Evolutionary conservation across 805 yeast species (phyloP), one percentile per base, ranked within the genome.

Genomic region (Kockiozyma suomiensis): DNA sequence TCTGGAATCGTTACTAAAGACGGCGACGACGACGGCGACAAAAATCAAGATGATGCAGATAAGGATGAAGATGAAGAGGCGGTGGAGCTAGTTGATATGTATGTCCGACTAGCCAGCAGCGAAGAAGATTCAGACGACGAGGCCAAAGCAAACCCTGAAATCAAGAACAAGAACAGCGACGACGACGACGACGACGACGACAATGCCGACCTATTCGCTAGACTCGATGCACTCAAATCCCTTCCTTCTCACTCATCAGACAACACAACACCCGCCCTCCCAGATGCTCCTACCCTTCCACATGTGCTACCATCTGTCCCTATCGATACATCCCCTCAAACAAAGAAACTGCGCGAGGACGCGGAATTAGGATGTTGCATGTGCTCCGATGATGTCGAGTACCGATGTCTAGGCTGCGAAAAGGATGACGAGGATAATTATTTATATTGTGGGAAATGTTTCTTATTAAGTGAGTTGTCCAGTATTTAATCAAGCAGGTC

Each of bases 351-450:
- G 21, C 52, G 56, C 13, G 65, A 56, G 38, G 65, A 62, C 26
- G 58, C 58, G 4, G 65, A 56, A 17, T 45, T 62, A n/a, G 66
- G 66, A 10, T 62, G 66, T 35, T 62, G 66, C 38, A 61, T 62
- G 57, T 62, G 66, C 58, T 56, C 66, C 1, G 48, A 42, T 28
- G 66, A 62, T 50, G 65, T 52, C 19, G 57, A 56, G 42, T 62
- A 56, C 21, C 64, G 65, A 10, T 62, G 66, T 41, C 19, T 54
- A 13, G 62, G 56, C 6, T 62, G 66, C 53, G 66, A 62, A 38
- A 50, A 21, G 21, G 49, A 40, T 17, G 66, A 62, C 45, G 66
- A 62, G 45, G 66, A 59, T 43, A 50, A 59, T 30, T 62, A 62
- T 41, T 43, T 62, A 17, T 62, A 62, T 43, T 62, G 66, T 46